Evolutionary conservation across 805 yeast genomes (phyloP), one percentile per base, ranked within the genome.

Genomic region (Kazachstania taianensis): DNA sequence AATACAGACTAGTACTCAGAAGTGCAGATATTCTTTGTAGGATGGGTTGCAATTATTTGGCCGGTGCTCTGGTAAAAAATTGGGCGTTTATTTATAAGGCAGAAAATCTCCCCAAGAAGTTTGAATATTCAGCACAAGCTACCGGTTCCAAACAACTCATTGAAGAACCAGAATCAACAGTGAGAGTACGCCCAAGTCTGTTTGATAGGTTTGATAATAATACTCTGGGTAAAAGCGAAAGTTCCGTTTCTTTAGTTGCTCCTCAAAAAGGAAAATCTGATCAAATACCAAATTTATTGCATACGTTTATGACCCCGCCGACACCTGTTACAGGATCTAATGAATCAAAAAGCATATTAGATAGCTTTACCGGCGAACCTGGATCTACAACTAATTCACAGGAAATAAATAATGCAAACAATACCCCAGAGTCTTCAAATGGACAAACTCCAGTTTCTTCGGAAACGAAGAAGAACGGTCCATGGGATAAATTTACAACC

Each of bases 21-120:
- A 79, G 78, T 6, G 68, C 81, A 6, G 62, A 69, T 25, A 78
- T 85, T 41, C 82, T 85, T 49, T 67, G 74, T 12, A 66, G 94
- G 39, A 84, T 87, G 95, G 97, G 97, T 0, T 87, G 97, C 59
- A 94, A 87, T 48, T 72, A 76, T 41, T 55, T 89, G 28, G 76
- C 86, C 0, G 51, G 82, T 17, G 68, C 74, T 35, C 54, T 86
- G 31, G 63, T 80, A 2, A 65, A 64, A 32, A 73, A 72, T 41
- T 87, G 96, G 96, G 60, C 61, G 20, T 86, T 85, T 50, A 42
- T 61, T 8, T 44, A 46, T 20, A 23, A 23, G 4, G 29, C 38
- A 8, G 35, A 38, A 13, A 14, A 32, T 3, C 23, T 31, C n/a
- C 40, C 15, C 9, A 39, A 20, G 37, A 23, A 23, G 24, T 31